Conservation (phyloP, 1,284 basidiomycete genomes). For the Neolentinus lepideus region DNA sequence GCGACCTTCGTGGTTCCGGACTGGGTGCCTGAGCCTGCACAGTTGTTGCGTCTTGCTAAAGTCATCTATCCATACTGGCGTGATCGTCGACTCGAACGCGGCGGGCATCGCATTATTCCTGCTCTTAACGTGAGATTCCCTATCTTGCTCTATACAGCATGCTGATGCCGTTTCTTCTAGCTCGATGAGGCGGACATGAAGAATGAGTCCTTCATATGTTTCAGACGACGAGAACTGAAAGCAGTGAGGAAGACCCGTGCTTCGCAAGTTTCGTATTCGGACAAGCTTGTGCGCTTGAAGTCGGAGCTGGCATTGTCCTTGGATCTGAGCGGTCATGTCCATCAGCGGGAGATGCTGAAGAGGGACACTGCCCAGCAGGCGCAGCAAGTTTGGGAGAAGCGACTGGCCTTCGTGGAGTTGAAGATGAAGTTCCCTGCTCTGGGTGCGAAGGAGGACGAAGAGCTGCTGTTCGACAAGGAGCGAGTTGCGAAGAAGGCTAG, state of each 20-base stretch:
- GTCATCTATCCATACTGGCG: slow-evolving; percentile 80
- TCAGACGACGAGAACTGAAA: slow-evolving; percentile 93
- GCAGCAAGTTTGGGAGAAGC: slow-evolving; percentile 72
- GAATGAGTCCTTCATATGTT: slow-evolving; percentile 97
- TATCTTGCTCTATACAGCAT: slow-evolving; percentile 10
- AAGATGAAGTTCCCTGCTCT: slow-evolving; percentile 72
- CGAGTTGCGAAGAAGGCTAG: slow-evolving; percentile 55
- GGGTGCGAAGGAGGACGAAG: slow-evolving; percentile 75
- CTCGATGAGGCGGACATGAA: slow-evolving; percentile 86
- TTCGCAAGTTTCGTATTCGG: slow-evolving; percentile 82
- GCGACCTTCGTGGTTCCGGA: slow-evolving; percentile 54
- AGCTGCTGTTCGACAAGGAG: slow-evolving; percentile 74
- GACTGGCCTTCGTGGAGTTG: slow-evolving; percentile 69
- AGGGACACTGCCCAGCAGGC: slow-evolving; percentile 53
- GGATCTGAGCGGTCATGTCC: slow-evolving; percentile 64
- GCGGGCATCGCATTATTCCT: slow-evolving; percentile 76
- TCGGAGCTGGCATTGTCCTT: slow-evolving; percentile 68
- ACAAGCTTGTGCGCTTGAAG: slow-evolving; percentile 80
- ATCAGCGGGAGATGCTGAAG: slow-evolving; percentile 74
- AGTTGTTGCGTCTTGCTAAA: slow-evolving; percentile 58
- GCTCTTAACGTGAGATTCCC: slow-evolving; percentile 54
- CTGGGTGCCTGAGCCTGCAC: slow-evolving; percentile 50
- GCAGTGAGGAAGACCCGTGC: slow-evolving; percentile 91
- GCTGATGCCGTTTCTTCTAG: slow-evolving; percentile 31
- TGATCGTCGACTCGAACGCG: slow-evolving; percentile 65